Conservation (phyloP, 2,329 filamentous ascomycete genomes). For the Fusarium floridanum region DNA sequence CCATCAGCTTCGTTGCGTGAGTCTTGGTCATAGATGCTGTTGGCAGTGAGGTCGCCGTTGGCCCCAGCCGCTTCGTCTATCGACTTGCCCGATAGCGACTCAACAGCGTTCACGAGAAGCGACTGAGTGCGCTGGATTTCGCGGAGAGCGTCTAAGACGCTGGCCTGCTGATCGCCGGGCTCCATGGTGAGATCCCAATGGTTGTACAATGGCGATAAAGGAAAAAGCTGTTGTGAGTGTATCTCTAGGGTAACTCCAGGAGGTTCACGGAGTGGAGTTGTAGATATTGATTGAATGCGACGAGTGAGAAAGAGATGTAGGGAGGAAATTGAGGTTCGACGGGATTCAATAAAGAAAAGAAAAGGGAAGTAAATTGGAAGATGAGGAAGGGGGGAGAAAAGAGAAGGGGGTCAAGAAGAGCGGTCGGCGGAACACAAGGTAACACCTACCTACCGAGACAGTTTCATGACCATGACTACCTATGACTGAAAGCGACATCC, state of each 20-base stretch:
- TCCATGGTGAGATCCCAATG: conserved; percentile 40
- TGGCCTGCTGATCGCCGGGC: conserved; percentile 34
- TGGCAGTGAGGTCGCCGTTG: conserved; percentile 10
- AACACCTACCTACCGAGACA: conserved; percentile 25
- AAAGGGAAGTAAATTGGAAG: neutral
- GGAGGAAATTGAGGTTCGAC: neutral
- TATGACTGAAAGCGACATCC: conserved; percentile 23
- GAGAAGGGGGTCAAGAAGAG: conserved; percentile 37
- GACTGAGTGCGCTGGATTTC: conserved; percentile 59
- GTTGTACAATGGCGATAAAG: neutral
- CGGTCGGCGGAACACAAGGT: conserved; percentile 36
- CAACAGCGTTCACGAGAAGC: conserved; percentile 56
- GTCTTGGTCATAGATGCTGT: conserved; percentile 20
- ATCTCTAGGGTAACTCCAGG: conserved; percentile 29
- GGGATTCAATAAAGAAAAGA: neutral
- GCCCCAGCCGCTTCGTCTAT: conserved; percentile 24
- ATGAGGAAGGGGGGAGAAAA: conserved; percentile 14
- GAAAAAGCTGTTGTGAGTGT: conserved; percentile 1
- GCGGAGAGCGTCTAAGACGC: conserved; percentile 50
- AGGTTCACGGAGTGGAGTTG: neutral
- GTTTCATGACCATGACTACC: conserved; percentile 20
- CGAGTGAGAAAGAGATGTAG: neutral
- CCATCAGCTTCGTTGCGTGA: conserved; percentile 22
- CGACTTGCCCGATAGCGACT: conserved; percentile 53
- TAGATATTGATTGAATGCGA: neutral